phyloP scores from a whole-genome alignment of 495 filamentous ascomycete species.

The Penicillium turbatum region DNA sequence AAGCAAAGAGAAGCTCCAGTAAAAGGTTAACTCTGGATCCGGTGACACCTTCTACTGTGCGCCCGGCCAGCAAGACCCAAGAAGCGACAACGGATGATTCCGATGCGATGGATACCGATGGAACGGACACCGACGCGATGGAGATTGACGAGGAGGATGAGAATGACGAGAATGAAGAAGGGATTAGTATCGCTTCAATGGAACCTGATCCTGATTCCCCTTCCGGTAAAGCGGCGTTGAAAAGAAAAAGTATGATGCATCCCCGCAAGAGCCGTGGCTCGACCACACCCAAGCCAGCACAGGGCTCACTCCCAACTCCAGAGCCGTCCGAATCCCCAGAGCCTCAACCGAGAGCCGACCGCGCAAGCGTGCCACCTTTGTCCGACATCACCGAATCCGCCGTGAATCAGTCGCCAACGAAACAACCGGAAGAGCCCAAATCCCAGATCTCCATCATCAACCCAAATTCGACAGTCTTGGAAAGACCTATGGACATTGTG shows the following conservation, averaged over 20 bases:
- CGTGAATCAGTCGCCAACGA: conserved; percentile 55
- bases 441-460: conserved; percentile 61
- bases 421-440: conserved; percentile 36
- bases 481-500: conserved; percentile 92
- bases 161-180: conserved; percentile 33
- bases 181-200: conserved; percentile 37
- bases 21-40: conserved; percentile 57
- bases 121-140: conserved; percentile 21
- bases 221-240: conserved; percentile 54
- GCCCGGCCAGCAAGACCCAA: conserved; percentile 33
- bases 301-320: conserved; percentile 56
- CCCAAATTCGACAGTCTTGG: conserved; percentile 67
- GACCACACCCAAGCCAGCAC: conserved; percentile 38
- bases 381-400: conserved; percentile 73
- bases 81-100: conserved; percentile 30
- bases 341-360: conserved; percentile 44
- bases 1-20: conserved; percentile 42
- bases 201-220: conserved; percentile 56
- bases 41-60: conserved; percentile 40
- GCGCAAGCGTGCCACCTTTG: conserved; percentile 57
- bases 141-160: conserved; percentile 20
- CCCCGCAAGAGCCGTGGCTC: conserved; percentile 51
- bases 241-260: conserved; percentile 65
- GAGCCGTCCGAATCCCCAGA: conserved; percentile 53
- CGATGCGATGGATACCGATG: conserved; percentile 28